A percentile compares a stretch with the other conserved stretches of the same genome.
Conservation (phyloP, 1,139 yeast species). For the Blastobotrys raffinosifermentans region DNA sequence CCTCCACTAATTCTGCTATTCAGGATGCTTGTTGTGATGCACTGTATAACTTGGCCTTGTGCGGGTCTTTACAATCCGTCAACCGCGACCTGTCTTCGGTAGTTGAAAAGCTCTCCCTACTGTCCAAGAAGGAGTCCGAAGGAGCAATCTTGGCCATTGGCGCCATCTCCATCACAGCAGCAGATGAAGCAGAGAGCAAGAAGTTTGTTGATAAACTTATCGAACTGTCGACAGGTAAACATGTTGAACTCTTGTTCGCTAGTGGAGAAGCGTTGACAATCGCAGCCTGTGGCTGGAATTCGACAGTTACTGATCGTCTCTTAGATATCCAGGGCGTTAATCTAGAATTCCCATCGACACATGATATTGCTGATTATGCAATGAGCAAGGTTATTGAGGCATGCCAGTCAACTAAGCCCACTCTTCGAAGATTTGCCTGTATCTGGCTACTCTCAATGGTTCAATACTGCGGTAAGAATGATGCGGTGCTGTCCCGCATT, state of each 20-base stretch:
- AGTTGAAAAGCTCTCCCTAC: conserved; percentile 27
- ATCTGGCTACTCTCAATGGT: conserved; percentile 79
- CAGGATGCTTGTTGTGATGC: conserved; percentile 8
- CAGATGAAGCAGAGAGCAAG: conserved; percentile 25
- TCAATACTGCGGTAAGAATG: conserved; percentile 59
- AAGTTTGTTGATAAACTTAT: conserved; percentile 44
- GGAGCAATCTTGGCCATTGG: conserved; percentile 53
- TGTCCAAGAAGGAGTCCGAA: conserved; percentile 57
- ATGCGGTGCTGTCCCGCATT: conserved; percentile 41
- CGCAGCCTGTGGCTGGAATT: conserved; percentile 70
- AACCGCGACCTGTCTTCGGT: conserved; percentile 28
- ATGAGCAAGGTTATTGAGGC: conserved; percentile 46
- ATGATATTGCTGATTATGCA: conserved; percentile 27
- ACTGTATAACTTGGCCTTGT: conserved; percentile 8
- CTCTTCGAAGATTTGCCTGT: conserved; percentile 69
- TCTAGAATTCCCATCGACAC: conserved; percentile 8
- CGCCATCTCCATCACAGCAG: conserved; percentile 44
- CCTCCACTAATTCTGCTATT: conserved; percentile 8
- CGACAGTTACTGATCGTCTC: conserved; percentile 47
- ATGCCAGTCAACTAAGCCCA: conserved; percentile 64
- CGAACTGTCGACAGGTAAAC: conserved; percentile 62
- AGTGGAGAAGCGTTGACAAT: conserved; percentile 81
- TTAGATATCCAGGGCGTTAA: conserved; percentile 41
- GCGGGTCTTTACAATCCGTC: not conserved
- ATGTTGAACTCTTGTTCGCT: conserved; percentile 66